Base-by-base conservation (phyloP, 2,329 filamentous ascomycete species). In the Aureobasidium sp. region DNA sequence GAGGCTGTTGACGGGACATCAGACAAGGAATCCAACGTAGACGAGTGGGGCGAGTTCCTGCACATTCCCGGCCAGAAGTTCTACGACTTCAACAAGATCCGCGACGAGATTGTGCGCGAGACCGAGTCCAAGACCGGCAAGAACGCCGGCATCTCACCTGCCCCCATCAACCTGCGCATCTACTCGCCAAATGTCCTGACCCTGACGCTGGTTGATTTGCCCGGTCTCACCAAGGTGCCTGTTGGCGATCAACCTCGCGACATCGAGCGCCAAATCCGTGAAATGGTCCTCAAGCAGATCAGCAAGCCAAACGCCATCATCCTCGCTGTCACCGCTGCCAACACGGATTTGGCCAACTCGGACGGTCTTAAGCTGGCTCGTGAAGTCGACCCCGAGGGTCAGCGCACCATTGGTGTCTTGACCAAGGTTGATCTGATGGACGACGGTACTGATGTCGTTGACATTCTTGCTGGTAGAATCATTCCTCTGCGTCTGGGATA, bases 371-470 rank as follows among this genome's bases (percentile, higher is more conserved):
- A 99, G 79, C 83, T 99, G 68, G 94, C 94, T 44, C 85, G 94
- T 70, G 93, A 99, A 78, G 94, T 99, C 45, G 94, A 99, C 70
- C 93, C 93, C 3, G 92, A 99, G 74, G 94, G 94, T 71, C 93
- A 97, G 79, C 85, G 94, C 74, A 99, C 94, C 54, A 99, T 99
- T 67, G 94, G 94, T 83, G 94, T 99, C 65, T 82, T 99, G 70
- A 97, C 93, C 69, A 99, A 99, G 82, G 92, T 99, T 64, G 94
- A 99, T 78, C 78, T 99, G 72, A 99, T 99, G 94, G 94, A 99
- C 75, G 91, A 96, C 29, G 94, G 94, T 61, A 99, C 94, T 59
- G 94, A 99, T 72, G 94, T 97, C 45, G 93, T 99, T 68, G 94
- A 99, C 77, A 99, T 99, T 79, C 82, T 99, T 71, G 95, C 94